Evolutionary conservation across 805 yeast genomes (phyloP).

Genomic region (Candida golubevii): DNA sequence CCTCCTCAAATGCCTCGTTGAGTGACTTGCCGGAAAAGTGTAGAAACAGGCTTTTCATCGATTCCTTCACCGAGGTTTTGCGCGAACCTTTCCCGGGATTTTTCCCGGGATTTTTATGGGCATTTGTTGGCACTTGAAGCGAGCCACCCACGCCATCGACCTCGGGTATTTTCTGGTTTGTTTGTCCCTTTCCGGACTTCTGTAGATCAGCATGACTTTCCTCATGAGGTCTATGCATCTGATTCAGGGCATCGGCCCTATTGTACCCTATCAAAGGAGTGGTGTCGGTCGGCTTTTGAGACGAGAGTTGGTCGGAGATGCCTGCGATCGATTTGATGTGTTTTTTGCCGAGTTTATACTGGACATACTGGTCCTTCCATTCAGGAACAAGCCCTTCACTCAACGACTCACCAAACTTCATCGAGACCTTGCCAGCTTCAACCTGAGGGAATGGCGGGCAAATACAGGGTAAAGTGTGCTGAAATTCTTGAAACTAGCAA

Average conservation of each 20-base stretch:
- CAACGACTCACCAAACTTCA: constrained; percentile 70
- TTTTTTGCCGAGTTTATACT: constrained; percentile 61
- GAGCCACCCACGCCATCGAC: neutral
- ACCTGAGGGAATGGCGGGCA: no score
- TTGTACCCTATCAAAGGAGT: constrained; percentile 16
- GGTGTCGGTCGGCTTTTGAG: constrained; percentile 11
- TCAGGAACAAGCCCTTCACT: constrained; percentile 74
- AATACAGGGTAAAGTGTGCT: no score
- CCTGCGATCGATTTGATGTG: constrained; percentile 37
- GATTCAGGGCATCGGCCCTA: neutral
- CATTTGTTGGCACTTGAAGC: neutral
- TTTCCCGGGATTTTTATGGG: neutral
- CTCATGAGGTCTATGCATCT: neutral
- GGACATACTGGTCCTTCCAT: constrained; percentile 80
- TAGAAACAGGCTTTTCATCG: constrained; percentile 4
- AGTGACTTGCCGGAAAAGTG: constrained; percentile 6
- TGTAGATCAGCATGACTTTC: neutral
- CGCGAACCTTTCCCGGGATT: neutral
- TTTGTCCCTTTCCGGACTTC: neutral
- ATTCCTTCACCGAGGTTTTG: neutral
- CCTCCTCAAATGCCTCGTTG: constrained; percentile 21
- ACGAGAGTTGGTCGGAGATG: constrained; percentile 14
- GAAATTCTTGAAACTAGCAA: no score
- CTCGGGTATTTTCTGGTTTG: neutral
- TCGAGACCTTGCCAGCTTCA: constrained; percentile 15